A percentile compares a stretch with the other conserved stretches of the same genome.
These are phyloP conservation scores for Mariannaea sp. DNA, from an alignment of 2,329 filamentous ascomycete species.

Conservation along the genomic window DNA sequence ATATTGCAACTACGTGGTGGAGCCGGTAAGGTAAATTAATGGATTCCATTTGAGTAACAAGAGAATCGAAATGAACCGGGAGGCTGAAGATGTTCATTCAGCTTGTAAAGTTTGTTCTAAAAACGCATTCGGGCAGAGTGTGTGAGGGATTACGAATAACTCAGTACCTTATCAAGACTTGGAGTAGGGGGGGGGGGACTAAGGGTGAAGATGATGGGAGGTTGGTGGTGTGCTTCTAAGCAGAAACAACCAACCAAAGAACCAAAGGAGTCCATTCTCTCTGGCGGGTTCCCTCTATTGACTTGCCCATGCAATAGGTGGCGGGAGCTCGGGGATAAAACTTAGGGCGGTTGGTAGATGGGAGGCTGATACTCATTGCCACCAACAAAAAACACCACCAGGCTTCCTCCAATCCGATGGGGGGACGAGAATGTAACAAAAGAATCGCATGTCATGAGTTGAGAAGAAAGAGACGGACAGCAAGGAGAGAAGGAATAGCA, in stretches of 20 bases:
- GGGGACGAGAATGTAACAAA: no score
- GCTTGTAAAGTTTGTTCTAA: neutral
- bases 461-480: no score
- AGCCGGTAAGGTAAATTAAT: neutral
- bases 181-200: conserved; percentile 1
- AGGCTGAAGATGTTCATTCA: neutral
- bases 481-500: no score
- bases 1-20: no score
- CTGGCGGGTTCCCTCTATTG: no score
- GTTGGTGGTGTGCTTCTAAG: neutral
- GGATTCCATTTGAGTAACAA: neutral
- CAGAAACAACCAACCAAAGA: neutral
- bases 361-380: no score
- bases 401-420: no score
- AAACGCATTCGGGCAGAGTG: conserved; percentile 2
- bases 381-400: no score
- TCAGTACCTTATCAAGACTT: neutral
- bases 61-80: neutral
- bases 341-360: neutral
- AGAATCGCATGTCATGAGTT: no score
- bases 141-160: no score
- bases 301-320: neutral
- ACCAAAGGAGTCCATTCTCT: neutral
- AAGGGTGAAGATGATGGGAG: neutral
- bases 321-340: neutral